These are phyloP conservation scores for Pistacia atlantica DNA, from an alignment of 345 rosid genomes.

Conservation along the genomic window DNA sequence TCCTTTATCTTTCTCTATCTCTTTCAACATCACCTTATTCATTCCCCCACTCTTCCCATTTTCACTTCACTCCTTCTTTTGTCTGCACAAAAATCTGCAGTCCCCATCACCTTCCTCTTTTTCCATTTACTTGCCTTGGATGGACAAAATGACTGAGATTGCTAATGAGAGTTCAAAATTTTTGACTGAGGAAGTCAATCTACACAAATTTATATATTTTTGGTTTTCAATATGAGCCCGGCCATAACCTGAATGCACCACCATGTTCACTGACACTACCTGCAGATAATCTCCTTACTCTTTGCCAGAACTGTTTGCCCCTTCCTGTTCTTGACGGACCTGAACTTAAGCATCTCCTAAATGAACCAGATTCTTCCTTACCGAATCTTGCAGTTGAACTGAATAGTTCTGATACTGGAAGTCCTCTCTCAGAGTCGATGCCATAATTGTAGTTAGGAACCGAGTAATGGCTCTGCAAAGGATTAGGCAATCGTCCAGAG, in stretches of 20 bases:
- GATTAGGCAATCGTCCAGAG: slow-evolving; percentile 43
- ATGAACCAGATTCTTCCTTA: slow-evolving; percentile 42
- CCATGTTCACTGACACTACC: slow-evolving; percentile 79
- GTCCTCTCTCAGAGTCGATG: slow-evolving; percentile 67
- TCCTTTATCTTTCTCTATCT: background rate
- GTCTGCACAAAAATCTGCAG: slow-evolving; percentile 1
- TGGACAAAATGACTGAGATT: background rate
- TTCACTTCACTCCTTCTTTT: background rate
- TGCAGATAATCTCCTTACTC: slow-evolving; percentile 52
- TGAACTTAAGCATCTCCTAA: slow-evolving; percentile 67
- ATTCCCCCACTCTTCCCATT: background rate
- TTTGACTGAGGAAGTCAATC: slow-evolving; percentile 8
- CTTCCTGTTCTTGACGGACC: slow-evolving; percentile 63
- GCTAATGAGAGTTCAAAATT: slow-evolving; percentile 2
- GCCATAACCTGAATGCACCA: slow-evolving; percentile 42
- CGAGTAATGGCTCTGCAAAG: slow-evolving; percentile 33
- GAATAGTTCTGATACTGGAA: slow-evolving; percentile 49
- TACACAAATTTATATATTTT: slow-evolving; percentile 19
- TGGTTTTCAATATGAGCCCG: slow-evolving; percentile 55
- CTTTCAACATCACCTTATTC: slow-evolving; percentile 8
- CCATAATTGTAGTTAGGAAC: slow-evolving; percentile 55
- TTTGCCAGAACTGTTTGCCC: slow-evolving; percentile 66
- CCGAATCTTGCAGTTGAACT: slow-evolving; percentile 44
- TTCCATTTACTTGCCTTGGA: background rate
- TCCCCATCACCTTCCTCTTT: background rate